These are phyloP conservation scores for Acanthamoeba castellanii DNA, from an alignment of 208 protist genomes.

Conservation along the genomic window DNA sequence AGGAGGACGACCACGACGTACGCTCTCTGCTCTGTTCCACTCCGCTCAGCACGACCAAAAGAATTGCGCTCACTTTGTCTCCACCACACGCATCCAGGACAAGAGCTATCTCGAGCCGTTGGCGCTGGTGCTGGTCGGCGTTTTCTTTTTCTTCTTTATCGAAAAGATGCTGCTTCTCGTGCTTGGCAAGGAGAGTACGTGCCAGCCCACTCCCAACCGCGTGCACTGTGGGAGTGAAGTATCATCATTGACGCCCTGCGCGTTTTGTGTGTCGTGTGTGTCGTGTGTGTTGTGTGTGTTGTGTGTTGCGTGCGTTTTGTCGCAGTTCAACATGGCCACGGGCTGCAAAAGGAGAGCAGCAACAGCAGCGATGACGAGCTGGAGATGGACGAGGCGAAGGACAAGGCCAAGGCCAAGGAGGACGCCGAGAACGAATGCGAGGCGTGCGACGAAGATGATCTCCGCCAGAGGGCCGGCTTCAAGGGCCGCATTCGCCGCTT, in stretches of 20 bases:
- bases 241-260: too few species aligned
- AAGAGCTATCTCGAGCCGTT: conserved; percentile 36
- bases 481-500: not conserved
- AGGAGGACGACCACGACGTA: conserved; percentile 19
- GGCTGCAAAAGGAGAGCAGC: not conserved
- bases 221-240: not conserved
- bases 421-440: not conserved
- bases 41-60: not conserved
- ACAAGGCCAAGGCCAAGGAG: not conserved
- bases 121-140: not conserved
- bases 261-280: not conserved
- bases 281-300: too few species aligned
- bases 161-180: conserved; percentile 9
- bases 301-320: too few species aligned
- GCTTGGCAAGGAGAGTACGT: conserved; percentile 16
- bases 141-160: conserved; percentile 53
- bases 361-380: not conserved
- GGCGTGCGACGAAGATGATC: not conserved
- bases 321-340: not conserved
- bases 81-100: not conserved
- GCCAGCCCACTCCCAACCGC: not conserved
- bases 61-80: too few species aligned
- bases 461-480: not conserved
- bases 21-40: not conserved
- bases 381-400: not conserved